phyloP scores from a whole-genome alignment of 495 filamentous ascomycete genomes.

The Trichocladium uniseriatum region DNA sequence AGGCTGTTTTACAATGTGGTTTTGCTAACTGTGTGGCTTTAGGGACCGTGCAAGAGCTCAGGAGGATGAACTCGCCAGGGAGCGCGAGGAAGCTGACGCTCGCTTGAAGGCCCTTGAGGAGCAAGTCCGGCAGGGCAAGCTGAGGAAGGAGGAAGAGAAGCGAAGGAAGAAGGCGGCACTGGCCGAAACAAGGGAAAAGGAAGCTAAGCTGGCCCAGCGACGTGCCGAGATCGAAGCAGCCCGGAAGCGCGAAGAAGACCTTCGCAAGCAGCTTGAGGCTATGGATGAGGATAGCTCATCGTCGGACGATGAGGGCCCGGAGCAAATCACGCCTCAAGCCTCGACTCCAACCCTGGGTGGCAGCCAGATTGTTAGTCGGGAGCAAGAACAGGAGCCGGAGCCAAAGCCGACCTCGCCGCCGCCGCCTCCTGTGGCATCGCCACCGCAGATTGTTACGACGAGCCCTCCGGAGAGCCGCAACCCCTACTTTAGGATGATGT shows the following conservation, averaged over 20 bases:
- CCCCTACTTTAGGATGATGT: constrained; percentile 44
- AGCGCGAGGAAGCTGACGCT: constrained; percentile 72
- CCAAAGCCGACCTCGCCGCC: constrained; percentile 7
- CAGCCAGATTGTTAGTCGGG: constrained; percentile 43
- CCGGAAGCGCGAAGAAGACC: constrained; percentile 74
- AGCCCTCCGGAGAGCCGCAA: constrained; percentile 46
- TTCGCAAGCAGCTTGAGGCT: constrained; percentile 77
- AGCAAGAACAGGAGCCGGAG: constrained; percentile 30
- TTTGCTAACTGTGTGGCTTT: constrained; percentile 14
- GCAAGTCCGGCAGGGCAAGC: constrained; percentile 84
- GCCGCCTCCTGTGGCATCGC: constrained; percentile 28
- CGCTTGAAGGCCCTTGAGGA: constrained; percentile 84
- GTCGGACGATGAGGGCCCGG: constrained; percentile 80
- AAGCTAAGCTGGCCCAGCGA: constrained; percentile 72
- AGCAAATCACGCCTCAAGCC: constrained; percentile 70
- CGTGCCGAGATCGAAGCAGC: constrained; percentile 89
- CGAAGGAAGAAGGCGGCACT: constrained; percentile 78
- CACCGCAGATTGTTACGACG: constrained; percentile 38
- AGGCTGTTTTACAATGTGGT: background rate
- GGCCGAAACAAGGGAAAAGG: constrained; percentile 80
- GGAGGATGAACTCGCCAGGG: constrained; percentile 68
- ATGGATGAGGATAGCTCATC: constrained; percentile 72
- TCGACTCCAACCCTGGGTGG: constrained; percentile 62
- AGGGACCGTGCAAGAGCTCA: constrained; percentile 63
- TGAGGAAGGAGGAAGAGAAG: constrained; percentile 97